These are phyloP conservation scores for Cephalotrichum gorgonifer DNA, from an alignment of 2,329 filamentous ascomycete species.

Conservation along the genomic window DNA sequence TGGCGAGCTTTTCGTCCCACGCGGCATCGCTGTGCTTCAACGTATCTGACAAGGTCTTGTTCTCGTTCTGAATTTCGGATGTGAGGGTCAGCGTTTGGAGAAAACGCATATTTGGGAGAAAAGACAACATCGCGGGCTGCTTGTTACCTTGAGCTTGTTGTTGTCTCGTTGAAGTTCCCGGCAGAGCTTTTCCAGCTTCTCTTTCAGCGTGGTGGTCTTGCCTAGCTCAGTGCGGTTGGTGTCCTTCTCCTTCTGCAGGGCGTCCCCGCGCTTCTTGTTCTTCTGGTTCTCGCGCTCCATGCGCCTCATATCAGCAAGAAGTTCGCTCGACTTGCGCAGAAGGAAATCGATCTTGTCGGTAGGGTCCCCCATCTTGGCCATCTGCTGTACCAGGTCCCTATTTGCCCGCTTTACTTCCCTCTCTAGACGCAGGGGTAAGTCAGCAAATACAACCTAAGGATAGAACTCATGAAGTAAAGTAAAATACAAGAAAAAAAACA, in stretches of 20 bases:
- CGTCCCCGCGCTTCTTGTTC: conserved; percentile 90
- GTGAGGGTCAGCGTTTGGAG: background rate
- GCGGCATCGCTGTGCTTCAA: conserved; percentile 74
- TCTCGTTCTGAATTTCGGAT: conserved; percentile 59
- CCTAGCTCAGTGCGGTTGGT: conserved; percentile 76
- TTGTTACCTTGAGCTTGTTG: conserved; percentile 84
- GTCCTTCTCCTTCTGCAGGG: conserved; percentile 94
- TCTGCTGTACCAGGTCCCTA: conserved; percentile 76
- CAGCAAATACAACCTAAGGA: background rate
- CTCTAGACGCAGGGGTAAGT: conserved; percentile 43
- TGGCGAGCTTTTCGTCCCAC: conserved; percentile 76
- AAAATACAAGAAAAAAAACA: no score
- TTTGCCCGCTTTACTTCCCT: conserved; percentile 91
- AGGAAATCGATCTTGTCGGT: conserved; percentile 85
- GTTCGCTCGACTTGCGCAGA: conserved; percentile 82
- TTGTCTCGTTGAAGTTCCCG: conserved; percentile 93
- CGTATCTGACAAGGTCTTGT: conserved; percentile 79
- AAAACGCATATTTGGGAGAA: background rate
- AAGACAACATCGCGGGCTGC: no score
- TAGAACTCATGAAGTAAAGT: no score
- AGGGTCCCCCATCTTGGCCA: conserved; percentile 76
- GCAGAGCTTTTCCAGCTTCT: conserved; percentile 94
- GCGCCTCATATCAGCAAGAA: conserved; percentile 90
- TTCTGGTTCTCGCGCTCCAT: conserved; percentile 90
- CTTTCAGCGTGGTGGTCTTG: conserved; percentile 84